Evolutionary conservation across 2,329 filamentous ascomycete species (phyloP), one percentile per base, ranked within the genome.

Genomic region (Verticillium nubilum): DNA sequence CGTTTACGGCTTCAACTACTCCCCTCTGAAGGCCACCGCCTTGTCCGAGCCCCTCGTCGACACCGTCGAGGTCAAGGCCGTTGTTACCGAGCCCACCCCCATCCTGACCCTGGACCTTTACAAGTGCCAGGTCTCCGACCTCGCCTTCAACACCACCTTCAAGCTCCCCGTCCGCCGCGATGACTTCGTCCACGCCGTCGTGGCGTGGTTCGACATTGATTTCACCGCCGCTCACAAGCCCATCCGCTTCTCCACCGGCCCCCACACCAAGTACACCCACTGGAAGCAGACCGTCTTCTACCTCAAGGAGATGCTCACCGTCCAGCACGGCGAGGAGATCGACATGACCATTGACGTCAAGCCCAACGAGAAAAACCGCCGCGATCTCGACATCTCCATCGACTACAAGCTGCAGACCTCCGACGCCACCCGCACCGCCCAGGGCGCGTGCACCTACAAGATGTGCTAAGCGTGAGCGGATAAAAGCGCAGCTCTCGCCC

Each of bases 221-320:
- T 99, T 99, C 79, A 90, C 91, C 57, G 93, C 92, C 61, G 98
- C 95, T 85, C 95, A 99, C 85, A 98, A 98, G 85, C 91, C 92
- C 31, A 92, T 99, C 72, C 86, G 88, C 71, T 99, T 99, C 84
- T 96, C 91, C 58, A 99, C 95, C 19, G 95, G 95, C 25, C 95
- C 95, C 28, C 95, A 98, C 78, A 96, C 94, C 68, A 98, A 97
- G 80, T 98, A 98, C 80, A 99, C 95, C 19, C 95, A 99, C 84
- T 99, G 95, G 95, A 99, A 99, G 81, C 95, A 99, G 82, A 99
- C 95, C 13, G 95, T 99, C 63, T 98, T 99, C 80, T 99, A 99
- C 79, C 83, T 99, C 64, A 86, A 90, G 70, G 93, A 99, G 67
- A 91, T 97, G 33, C 80, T 99, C 65, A 98, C 93, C 19, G 92